Percentiles rank a stretch among this genome's conserved stretches.
phyloP scores from a whole-genome alignment of 306 rosid species.

The Malus sieversii region DNA sequence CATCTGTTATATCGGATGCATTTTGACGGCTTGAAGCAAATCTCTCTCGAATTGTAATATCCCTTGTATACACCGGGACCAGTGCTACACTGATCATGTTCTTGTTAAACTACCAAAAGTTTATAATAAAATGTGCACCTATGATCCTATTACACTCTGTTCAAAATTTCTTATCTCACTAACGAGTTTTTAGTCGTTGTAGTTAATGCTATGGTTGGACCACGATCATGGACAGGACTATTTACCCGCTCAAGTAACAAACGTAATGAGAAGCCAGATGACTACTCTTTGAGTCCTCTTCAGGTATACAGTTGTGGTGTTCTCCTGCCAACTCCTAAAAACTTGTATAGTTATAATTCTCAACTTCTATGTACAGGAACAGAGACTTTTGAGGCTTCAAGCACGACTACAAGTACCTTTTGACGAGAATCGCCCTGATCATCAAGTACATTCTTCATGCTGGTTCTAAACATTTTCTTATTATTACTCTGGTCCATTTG shows the following conservation, averaged over 20 bases:
- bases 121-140: not conserved
- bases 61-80: not conserved
- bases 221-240: constrained; percentile 90
- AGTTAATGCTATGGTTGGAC: constrained; percentile 97
- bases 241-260: constrained; percentile 46
- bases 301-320: constrained; percentile 40
- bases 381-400: constrained; percentile 80
- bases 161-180: constrained; percentile 14
- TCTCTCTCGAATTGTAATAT: not conserved
- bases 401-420: constrained; percentile 67
- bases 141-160: not conserved
- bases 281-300: constrained; percentile 52
- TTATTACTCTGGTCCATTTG: not conserved
- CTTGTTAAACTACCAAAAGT: not conserved
- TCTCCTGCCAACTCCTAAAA: not conserved
- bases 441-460: constrained; percentile 52
- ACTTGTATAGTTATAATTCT: not conserved
- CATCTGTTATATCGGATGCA: not conserved
- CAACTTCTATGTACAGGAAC: constrained; percentile 39
- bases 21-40: not conserved
- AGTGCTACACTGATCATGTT: not conserved
- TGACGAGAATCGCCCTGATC: constrained; percentile 63
- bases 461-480: constrained; percentile 4
- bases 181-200: constrained; percentile 31
- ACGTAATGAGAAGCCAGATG: constrained; percentile 40